Percentiles rank a stretch among this genome's conserved stretches.
These are phyloP conservation scores for Polysphondylium violaceum DNA, from an alignment of 78 protist genomes.

Conservation along the genomic window DNA sequence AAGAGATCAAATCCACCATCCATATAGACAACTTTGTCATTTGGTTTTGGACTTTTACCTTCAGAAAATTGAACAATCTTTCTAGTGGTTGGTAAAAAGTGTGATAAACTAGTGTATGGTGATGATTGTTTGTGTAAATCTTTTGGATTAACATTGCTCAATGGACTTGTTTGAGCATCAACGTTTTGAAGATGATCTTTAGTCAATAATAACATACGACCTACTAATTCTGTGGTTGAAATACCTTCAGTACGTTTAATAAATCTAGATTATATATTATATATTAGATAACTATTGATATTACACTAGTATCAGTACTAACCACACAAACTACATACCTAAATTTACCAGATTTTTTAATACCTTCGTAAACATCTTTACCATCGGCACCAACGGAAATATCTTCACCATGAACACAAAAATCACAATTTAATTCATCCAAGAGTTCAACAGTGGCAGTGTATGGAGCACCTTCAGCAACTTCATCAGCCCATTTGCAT, in stretches of 20 bases:
- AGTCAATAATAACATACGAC: constrained; percentile 95
- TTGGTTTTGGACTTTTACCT: constrained; percentile 84
- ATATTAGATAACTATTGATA: neutral
- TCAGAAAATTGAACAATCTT: constrained; percentile 87
- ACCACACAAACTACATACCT: constrained; percentile 1
- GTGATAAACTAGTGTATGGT: constrained; percentile 86
- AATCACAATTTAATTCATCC: constrained; percentile 77
- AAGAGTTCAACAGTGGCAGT: constrained; percentile 71
- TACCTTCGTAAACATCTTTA: constrained; percentile 90
- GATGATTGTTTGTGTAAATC: constrained; percentile 42
- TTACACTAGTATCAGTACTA: neutral
- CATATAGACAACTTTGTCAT: constrained; percentile 93
- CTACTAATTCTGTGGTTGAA: constrained; percentile 96
- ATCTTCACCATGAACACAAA: constrained; percentile 92
- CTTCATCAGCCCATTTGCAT: constrained; percentile 97
- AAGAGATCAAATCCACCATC: constrained; percentile 97
- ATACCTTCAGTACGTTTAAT: constrained; percentile 86
- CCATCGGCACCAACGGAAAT: constrained; percentile 86
- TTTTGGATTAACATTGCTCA: constrained; percentile 34
- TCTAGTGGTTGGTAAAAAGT: constrained; percentile 81
- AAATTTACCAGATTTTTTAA: constrained; percentile 89
- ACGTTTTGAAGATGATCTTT: constrained; percentile 79
- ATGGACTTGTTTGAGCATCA: neutral
- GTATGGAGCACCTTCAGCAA: constrained; percentile 94
- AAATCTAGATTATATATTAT: constrained; percentile 39